phyloP scores from a whole-genome alignment of 2,329 filamentous ascomycete species.

The Nannizziopsis barbatae region DNA sequence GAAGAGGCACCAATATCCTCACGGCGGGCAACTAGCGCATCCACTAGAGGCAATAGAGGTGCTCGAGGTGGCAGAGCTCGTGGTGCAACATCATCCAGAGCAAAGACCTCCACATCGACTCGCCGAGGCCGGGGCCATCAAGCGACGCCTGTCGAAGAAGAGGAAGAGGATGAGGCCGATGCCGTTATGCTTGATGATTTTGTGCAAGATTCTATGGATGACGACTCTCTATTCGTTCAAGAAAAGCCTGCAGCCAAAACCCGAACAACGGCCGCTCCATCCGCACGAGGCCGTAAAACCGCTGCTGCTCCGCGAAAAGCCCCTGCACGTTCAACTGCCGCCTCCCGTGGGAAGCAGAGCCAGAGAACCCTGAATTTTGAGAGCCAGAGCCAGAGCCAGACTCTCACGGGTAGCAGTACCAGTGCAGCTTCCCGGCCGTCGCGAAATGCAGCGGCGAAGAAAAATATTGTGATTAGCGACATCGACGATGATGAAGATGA shows the following conservation, averaged over 20 bases:
- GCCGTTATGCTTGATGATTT: constrained; percentile 31
- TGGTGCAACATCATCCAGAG: constrained; percentile 21
- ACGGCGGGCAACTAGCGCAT: constrained; percentile 33
- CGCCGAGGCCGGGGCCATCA: constrained; percentile 22
- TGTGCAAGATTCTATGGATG: constrained; percentile 24
- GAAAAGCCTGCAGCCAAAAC: constrained; percentile 24
- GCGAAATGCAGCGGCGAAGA: constrained; percentile 22
- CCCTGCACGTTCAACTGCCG: constrained; percentile 23
- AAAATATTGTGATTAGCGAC: constrained; percentile 28
- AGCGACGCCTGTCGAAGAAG: constrained; percentile 23
- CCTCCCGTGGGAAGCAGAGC: constrained; percentile 22
- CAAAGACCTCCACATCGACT: constrained; percentile 21
- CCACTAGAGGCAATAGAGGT: constrained; percentile 28
- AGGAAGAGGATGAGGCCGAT: constrained; percentile 23
- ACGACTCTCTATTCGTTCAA: constrained; percentile 34
- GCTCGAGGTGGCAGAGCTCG: constrained; percentile 17
- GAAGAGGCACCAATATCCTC: constrained; percentile 41
- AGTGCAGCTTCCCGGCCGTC: constrained; percentile 21
- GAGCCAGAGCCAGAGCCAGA: constrained; percentile 18
- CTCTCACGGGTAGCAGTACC: constrained; percentile 20
- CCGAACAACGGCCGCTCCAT: constrained; percentile 14
- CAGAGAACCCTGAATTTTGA: constrained; percentile 36
- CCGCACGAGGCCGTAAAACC: constrained; percentile 15
- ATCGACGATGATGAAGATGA: constrained; percentile 35
- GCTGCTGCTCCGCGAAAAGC: constrained; percentile 20